Evolutionary conservation across 805 yeast genomes (phyloP), one percentile per base, ranked within the genome.

Genomic region (Candida quercuum): DNA sequence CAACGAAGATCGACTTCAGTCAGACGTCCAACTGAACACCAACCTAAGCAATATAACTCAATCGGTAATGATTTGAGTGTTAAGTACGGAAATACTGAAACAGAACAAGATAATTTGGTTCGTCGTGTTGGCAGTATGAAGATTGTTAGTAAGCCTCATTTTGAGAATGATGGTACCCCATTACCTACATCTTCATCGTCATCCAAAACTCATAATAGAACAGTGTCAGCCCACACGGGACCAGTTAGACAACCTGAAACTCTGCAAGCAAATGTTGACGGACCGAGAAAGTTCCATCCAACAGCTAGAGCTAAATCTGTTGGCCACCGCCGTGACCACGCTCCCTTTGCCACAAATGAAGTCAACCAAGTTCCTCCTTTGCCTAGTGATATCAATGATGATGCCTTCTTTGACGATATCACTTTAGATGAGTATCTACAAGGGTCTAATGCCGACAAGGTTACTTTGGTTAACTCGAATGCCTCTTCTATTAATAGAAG

Each of bases 251-350:
- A 43, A 24, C 27, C 39, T 3, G 21, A 39, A 16, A 13, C 28
- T 5, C 38, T 15, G 17, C n/a, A n/a, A 11, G 19, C 51, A 43
- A 19, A 39, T 42, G 5, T 35, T 14, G 46, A 42, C 32, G 39
- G 52, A 2, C 49, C 56, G 19, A 57, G 61, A 26, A 66, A 59
- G 45, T 58, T 54, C 40, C 95, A 86, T 58, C 94, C 95, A 26
- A 77, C 87, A 12, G 95, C 94, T 1, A 74, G 95, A 51, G 94
- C 95, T 3, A 86, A 84, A 55, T 83, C 95, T 16, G 78, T 86
- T 34, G 88, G 89, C n/a, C 91, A 86, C 56, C 74, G 86, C 52
- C 80, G 77, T 49, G 81, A 78, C 16, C 38, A 33, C 14, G 42
- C 37, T 33, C 33, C 38, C 17, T 18, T 38, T 38, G 33, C 32